Conservation (phyloP, 2,329 filamentous ascomycete genomes). For the Aspergillus niger region DNA sequence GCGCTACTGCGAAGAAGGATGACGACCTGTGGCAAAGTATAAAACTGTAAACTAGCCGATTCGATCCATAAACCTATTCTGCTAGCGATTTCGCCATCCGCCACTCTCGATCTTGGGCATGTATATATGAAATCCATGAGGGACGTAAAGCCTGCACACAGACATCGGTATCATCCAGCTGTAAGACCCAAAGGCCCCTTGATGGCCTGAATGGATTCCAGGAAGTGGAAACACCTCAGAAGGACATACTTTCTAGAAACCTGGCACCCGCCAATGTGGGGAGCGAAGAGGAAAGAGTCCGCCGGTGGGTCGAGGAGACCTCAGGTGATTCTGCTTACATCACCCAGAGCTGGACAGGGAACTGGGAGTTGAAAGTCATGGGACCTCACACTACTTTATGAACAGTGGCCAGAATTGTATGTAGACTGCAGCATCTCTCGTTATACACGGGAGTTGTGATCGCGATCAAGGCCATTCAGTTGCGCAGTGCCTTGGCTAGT, state of each 20-base stretch:
- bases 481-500: no score
- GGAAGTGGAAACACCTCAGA: not conserved
- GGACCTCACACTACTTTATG: no score
- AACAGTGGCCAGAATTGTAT: no score
- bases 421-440: no score
- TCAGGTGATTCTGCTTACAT: not conserved
- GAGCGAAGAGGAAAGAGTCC: not conserved
- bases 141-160: not conserved
- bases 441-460: no score
- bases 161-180: not conserved
- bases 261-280: not conserved
- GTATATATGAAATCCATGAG: no score
- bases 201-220: not conserved
- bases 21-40: no score
- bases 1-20: not conserved
- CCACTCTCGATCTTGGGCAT: no score
- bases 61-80: no score
- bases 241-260: not conserved
- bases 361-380: not conserved
- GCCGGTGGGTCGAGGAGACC: not conserved
- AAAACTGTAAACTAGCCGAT: no score
- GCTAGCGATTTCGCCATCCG: no score
- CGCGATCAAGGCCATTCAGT: no score
- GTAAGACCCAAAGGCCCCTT: not conserved
- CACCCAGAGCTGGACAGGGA: not conserved